A percentile compares a stretch with the other conserved stretches of the same genome.
Conservation (phyloP, 306 rosid genomes). For the Mucuna pruriens region DNA sequence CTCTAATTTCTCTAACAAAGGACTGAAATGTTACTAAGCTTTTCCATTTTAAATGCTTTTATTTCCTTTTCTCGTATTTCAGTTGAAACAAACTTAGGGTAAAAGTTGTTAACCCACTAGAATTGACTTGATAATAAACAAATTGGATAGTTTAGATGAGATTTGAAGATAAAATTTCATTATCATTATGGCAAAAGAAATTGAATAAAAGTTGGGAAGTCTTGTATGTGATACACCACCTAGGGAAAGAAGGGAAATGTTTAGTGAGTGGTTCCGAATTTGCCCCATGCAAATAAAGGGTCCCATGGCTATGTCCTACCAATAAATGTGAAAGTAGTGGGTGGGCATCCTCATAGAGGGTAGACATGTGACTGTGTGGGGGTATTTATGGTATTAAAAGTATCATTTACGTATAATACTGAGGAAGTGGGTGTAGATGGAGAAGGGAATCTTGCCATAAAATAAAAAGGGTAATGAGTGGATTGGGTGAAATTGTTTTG, state of each 20-base stretch:
- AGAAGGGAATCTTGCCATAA: constrained; percentile 42
- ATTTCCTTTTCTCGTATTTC: too few relatives aligned
- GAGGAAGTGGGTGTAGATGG: constrained; percentile 39
- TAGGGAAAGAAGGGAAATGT: background rate
- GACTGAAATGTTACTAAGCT: too few relatives aligned
- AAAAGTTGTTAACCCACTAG: too few relatives aligned
- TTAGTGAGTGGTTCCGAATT: constrained; percentile 9
- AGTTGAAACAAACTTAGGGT: too few relatives aligned
- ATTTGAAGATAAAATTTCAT: too few relatives aligned
- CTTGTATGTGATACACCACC: background rate
- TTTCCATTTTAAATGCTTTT: too few relatives aligned
- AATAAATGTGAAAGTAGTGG: constrained; percentile 29
- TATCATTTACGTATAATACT: constrained; percentile 24
- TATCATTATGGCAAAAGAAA: too few relatives aligned
- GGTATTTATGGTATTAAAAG: constrained; percentile 32
- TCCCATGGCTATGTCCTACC: background rate
- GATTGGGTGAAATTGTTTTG: constrained; percentile 51
- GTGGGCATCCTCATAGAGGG: constrained; percentile 43
- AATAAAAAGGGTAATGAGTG: constrained; percentile 40
- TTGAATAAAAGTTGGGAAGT: too few relatives aligned
- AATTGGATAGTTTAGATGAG: too few relatives aligned
- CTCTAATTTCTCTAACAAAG: too few relatives aligned
- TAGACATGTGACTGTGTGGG: constrained; percentile 43
- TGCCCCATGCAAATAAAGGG: constrained; percentile 41
- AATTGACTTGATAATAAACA: too few relatives aligned